Conservation (phyloP, 2,329 filamentous ascomycete genomes). For the Moelleriella libera region DNA sequence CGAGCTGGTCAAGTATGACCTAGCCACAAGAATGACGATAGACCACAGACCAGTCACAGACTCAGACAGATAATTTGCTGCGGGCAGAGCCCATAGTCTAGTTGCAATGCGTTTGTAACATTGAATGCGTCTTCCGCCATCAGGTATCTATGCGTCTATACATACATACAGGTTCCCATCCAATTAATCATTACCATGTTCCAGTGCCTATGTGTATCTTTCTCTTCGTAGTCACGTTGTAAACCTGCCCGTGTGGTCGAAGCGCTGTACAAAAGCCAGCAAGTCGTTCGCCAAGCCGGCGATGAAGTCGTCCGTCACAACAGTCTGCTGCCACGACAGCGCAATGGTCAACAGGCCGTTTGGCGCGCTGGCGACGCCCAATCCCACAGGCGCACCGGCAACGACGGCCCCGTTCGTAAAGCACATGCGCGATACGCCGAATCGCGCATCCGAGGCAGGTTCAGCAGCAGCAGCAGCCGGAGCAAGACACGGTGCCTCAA, state of each 20-base stretch:
- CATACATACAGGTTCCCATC: not conserved
- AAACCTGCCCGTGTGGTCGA: constrained; percentile 13
- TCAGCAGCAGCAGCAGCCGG: not conserved
- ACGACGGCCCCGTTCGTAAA: constrained; percentile 35
- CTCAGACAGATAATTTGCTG: too few species aligned
- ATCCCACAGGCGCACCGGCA: constrained; percentile 24
- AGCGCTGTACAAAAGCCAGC: constrained; percentile 3
- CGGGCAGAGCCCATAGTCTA: too few species aligned
- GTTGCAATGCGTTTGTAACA: too few species aligned
- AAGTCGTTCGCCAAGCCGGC: constrained; percentile 24
- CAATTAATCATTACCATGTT: not conserved
- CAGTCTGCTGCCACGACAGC: constrained; percentile 32
- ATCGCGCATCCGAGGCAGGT: constrained; percentile 6
- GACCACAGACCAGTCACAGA: too few species aligned
- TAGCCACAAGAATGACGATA: too few species aligned
- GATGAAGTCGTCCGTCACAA: constrained; percentile 23
- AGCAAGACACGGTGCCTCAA: constrained; percentile 9
- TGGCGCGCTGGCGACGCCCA: constrained; percentile 33
- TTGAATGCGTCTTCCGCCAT: too few species aligned
- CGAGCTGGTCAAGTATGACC: too few species aligned
- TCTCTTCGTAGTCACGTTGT: not conserved
- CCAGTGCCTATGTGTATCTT: not conserved
- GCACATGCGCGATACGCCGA: constrained; percentile 27
- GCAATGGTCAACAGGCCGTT: constrained; percentile 25
- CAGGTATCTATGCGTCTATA: too few species aligned